phyloP scores from a whole-genome alignment of 805 yeast species.

The Schwanniomyces vanrijiae region DNA sequence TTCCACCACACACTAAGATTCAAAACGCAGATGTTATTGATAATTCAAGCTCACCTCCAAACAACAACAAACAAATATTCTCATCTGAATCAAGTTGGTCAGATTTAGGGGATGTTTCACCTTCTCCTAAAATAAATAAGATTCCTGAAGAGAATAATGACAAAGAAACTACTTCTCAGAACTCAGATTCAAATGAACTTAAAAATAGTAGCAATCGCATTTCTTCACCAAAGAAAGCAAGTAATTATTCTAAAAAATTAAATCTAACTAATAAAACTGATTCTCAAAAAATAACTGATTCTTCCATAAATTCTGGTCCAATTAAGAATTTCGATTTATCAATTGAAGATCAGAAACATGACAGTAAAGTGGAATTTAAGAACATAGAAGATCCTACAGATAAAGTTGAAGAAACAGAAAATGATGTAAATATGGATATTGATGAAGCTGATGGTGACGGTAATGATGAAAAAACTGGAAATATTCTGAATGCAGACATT shows the following conservation, averaged over 20 bases:
- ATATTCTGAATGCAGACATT: no score
- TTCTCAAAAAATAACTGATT: neutral
- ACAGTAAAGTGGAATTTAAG: no score
- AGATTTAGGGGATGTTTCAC: neutral
- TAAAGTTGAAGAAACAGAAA: neutral
- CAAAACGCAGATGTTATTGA: constrained; percentile 16
- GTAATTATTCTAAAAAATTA: no score
- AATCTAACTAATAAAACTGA: neutral
- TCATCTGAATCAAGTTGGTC: neutral
- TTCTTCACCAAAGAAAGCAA: neutral
- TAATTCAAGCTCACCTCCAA: neutral
- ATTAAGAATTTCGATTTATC: no score
- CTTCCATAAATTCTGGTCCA: neutral
- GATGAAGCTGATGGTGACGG: neutral
- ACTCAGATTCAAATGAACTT: neutral
- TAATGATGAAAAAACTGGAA: no score
- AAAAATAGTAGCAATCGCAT: neutral
- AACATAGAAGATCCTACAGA: no score
- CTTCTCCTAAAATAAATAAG: neutral
- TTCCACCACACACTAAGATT: constrained; percentile 31
- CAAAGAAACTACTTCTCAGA: no score
- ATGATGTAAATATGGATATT: neutral
- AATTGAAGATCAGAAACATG: no score
- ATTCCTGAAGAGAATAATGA: neutral
- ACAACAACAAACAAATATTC: neutral